Evolutionary conservation across 2,329 filamentous ascomycete genomes (phyloP).

Genomic region (Ploettnerulaceae sp.): DNA sequence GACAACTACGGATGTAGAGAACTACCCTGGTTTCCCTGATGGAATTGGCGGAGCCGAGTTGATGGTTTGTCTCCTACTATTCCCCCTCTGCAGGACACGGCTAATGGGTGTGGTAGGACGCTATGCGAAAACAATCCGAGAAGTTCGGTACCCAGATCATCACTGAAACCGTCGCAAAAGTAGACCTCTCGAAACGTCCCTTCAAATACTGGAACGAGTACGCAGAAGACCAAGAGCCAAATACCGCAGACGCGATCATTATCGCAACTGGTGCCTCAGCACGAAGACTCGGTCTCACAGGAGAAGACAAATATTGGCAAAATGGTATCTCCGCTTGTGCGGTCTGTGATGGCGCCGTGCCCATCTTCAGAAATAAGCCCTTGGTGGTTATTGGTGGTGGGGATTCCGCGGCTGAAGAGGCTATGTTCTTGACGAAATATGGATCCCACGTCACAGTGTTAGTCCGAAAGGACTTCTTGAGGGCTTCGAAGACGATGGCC

Average conservation of each 20-base stretch:
- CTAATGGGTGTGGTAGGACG: constrained; percentile 45
- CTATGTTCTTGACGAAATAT: constrained; percentile 96
- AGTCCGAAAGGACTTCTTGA: constrained; percentile 79
- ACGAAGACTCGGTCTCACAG: constrained; percentile 71
- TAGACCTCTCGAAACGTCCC: constrained; percentile 78
- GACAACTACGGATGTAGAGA: constrained; percentile 97
- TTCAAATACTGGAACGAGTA: constrained; percentile 96
- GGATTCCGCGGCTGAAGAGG: constrained; percentile 95
- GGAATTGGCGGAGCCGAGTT: constrained; percentile 81
- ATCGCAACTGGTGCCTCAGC: constrained; percentile 94
- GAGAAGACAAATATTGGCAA: constrained; percentile 96
- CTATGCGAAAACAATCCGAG: constrained; percentile 87
- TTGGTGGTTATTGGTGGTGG: constrained; percentile 94
- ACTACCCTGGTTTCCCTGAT: constrained; percentile 91
- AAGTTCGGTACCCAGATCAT: constrained; percentile 91
- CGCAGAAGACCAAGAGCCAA: constrained; percentile 68
- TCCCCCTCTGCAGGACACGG: neutral
- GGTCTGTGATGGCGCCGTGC: constrained; percentile 93
- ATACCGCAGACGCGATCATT: constrained; percentile 89
- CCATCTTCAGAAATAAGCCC: constrained; percentile 95
- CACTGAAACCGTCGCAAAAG: constrained; percentile 83
- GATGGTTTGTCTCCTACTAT: constrained; percentile 51
- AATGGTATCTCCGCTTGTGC: constrained; percentile 94
- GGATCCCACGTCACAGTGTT: constrained; percentile 91
- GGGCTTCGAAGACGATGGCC: constrained; percentile 90